Conservation (phyloP, 768 basidiomycete genomes). For the Podaxis rugospora region DNA sequence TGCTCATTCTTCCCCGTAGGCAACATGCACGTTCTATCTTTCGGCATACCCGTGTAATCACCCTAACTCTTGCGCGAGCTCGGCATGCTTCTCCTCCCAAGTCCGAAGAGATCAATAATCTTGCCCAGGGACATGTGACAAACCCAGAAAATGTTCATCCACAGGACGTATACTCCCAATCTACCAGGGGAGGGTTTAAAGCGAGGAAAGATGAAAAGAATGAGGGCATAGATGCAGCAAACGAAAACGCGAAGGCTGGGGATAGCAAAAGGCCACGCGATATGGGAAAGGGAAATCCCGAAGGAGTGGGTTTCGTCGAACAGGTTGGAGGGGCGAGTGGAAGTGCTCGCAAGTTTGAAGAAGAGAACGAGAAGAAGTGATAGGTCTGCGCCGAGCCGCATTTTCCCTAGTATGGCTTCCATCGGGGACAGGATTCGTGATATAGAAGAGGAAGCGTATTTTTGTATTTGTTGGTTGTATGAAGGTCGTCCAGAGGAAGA, state of each 20-base stretch:
- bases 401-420: no score
- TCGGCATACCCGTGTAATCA: background rate
- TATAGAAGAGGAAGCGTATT: no score
- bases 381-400: background rate
- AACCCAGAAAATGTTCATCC: conserved; percentile 16
- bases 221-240: conserved; percentile 18
- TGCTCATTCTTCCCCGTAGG: background rate
- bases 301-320: conserved; percentile 21
- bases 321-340: conserved; percentile 20
- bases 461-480: no score
- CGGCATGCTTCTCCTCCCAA: background rate
- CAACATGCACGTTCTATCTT: background rate
- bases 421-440: no score
- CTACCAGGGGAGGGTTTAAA: conserved; percentile 12
- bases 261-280: conserved; percentile 10
- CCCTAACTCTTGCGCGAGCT: background rate
- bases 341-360: conserved; percentile 16
- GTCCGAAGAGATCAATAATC: conserved; percentile 8
- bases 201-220: conserved; percentile 11
- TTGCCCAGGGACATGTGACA: conserved; percentile 17
- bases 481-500: no score
- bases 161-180: conserved; percentile 15
- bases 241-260: background rate
- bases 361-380: background rate
- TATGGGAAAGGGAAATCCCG: conserved; percentile 18